Percentiles rank a stretch among this genome's conserved stretches.
Conservation (phyloP, 805 yeast genomes). For the Wickerhamomyces canadensis region DNA sequence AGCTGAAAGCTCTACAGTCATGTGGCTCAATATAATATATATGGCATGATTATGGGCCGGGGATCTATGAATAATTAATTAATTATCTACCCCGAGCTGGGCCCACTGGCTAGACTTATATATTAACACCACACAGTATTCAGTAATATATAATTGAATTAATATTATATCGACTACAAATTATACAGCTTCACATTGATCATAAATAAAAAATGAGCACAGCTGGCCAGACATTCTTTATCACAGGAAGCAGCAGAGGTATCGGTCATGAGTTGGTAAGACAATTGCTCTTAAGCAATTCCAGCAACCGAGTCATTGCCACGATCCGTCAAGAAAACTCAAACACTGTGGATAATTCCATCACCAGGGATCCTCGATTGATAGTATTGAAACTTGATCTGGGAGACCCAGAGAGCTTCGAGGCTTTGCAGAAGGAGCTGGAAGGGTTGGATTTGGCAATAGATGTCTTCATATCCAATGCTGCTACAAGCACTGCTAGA, state of each 20-base stretch:
- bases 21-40: too few relatives aligned
- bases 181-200: too few relatives aligned
- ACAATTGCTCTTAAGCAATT: conserved; percentile 11
- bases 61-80: too few relatives aligned
- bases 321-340: conserved; percentile 14
- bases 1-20: too few relatives aligned
- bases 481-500: conserved; percentile 24
- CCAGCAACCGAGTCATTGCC: conserved; percentile 20
- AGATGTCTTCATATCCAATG: conserved; percentile 32
- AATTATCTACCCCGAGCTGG: too few relatives aligned
- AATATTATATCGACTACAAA: too few relatives aligned
- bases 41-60: too few relatives aligned
- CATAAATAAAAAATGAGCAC: background rate
- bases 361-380: conserved; percentile 19
- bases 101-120: too few relatives aligned
- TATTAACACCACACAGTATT: too few relatives aligned
- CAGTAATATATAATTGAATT: too few relatives aligned
- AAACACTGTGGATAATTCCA: conserved; percentile 10
- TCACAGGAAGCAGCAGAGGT: conserved; percentile 24
- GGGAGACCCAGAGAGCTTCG: conserved; percentile 10
- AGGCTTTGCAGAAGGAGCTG: conserved; percentile 14
- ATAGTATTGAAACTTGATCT: conserved; percentile 18
- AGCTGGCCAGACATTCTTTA: conserved; percentile 16
- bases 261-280: conserved; percentile 19
- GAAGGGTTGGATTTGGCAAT: conserved; percentile 19